Conservation (phyloP, 1,284 basidiomycete genomes). For the Leucoagaricus sp. region DNA sequence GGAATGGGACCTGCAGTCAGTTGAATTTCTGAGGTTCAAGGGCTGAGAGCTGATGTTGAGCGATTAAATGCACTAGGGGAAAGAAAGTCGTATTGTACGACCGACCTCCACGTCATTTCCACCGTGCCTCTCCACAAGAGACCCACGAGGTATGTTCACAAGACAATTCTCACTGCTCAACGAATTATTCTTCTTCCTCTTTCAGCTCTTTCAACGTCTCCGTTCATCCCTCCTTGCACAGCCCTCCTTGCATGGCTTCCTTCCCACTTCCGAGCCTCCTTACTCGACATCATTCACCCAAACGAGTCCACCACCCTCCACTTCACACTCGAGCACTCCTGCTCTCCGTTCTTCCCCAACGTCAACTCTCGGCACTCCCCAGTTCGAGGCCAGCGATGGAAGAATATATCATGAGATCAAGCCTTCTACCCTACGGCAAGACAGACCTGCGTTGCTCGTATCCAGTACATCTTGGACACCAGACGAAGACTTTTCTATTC, state of each 20-base stretch:
- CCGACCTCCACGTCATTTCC: constrained; percentile 83
- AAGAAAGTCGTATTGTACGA: constrained; percentile 82
- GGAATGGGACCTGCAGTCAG: constrained; percentile 81
- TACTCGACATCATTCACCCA: constrained; percentile 68
- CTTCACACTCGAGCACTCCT: neutral
- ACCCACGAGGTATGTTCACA: constrained; percentile 62
- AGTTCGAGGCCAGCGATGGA: constrained; percentile 8
- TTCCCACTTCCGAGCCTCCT: constrained; percentile 43
- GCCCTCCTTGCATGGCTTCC: constrained; percentile 30
- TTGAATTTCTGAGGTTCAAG: constrained; percentile 16
- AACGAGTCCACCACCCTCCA: constrained; percentile 18
- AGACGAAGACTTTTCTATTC: constrained; percentile 92
- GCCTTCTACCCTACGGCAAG: constrained; percentile 51
- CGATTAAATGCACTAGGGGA: constrained; percentile 59
- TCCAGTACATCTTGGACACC: constrained; percentile 97
- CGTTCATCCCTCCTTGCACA: constrained; percentile 26
- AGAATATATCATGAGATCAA: constrained; percentile 27
- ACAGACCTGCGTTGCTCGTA: constrained; percentile 86
- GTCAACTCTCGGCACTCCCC: constrained; percentile 13
- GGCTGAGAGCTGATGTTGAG: constrained; percentile 18
- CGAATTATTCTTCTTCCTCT: neutral
- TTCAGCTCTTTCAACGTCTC: constrained; percentile 34
- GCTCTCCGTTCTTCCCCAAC: no score
- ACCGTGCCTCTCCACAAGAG: constrained; percentile 65
- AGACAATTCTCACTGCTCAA: neutral